Conservation (phyloP, 2,329 filamentous ascomycete genomes). For the Fusarium buharicum region DNA sequence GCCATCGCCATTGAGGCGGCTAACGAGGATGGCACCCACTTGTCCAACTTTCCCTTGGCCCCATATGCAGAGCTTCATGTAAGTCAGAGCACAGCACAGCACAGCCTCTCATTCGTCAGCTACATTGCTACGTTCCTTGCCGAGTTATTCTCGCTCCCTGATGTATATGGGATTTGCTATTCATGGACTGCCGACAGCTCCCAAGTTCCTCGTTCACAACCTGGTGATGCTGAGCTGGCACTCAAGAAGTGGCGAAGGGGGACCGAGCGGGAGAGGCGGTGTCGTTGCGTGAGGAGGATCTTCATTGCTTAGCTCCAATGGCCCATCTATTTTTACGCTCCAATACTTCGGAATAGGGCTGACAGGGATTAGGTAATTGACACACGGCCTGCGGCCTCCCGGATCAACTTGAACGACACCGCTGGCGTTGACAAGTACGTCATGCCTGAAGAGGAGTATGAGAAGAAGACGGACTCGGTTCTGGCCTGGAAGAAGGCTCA, state of each 20-base stretch:
- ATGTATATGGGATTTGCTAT: not conserved
- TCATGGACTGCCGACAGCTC: slow-evolving; percentile 23
- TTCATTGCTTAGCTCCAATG: slow-evolving; percentile 27
- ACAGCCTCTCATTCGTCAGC: slow-evolving; percentile 29
- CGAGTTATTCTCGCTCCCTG: slow-evolving; percentile 21
- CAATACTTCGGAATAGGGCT: slow-evolving; percentile 44
- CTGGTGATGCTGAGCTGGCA: slow-evolving; percentile 32
- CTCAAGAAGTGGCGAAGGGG: slow-evolving; percentile 18
- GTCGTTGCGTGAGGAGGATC: slow-evolving; percentile 23
- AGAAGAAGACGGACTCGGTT: slow-evolving; percentile 85
- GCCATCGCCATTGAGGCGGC: slow-evolving; percentile 72
- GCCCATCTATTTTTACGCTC: slow-evolving; percentile 26
- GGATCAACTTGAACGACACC: slow-evolving; percentile 83
- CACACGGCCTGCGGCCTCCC: slow-evolving; percentile 77
- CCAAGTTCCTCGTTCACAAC: slow-evolving; percentile 7
- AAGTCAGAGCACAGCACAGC: slow-evolving; percentile 57
- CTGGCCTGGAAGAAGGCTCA: slow-evolving; percentile 95
- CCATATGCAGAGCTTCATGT: slow-evolving; percentile 84
- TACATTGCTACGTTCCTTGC: slow-evolving; percentile 18
- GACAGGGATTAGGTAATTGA: slow-evolving; percentile 74
- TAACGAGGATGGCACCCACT: slow-evolving; percentile 76
- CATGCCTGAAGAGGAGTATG: slow-evolving; percentile 88
- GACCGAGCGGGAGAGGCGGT: slow-evolving; percentile 38
- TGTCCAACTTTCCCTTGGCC: slow-evolving; percentile 73
- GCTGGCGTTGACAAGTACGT: slow-evolving; percentile 88